Base-by-base conservation (phyloP, 2,329 filamentous ascomycete species). In the Sphaerulina vaccinii region DNA sequence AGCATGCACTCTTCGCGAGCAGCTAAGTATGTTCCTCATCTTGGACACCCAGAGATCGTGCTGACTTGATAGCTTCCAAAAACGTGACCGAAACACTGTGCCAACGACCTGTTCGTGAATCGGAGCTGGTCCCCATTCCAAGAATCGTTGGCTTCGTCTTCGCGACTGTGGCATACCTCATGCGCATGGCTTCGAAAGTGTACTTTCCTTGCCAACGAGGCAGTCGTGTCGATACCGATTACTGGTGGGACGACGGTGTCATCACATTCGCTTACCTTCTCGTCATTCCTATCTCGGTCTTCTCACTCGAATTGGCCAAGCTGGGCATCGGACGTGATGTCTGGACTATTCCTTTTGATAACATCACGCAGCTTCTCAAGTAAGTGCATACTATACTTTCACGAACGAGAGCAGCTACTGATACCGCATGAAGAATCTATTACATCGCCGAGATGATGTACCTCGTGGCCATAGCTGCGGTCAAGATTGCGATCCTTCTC, bases 171-270 rank as follows among this genome's bases (percentile, higher is more conserved):
- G 50, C 50, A n/a, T 52, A 38, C 38, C 15, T 39, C 9, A 27
- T 53, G 19, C 51, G 51, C 15, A 53, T 53, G 29, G 44, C 45
- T 8, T 44, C 44, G 5, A 53, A 53, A 22, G 19, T 53, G 4
- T 35, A 37, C 16, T 36, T 53, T 8, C 51, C 45, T 10, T 53
- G 51, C 27, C 45, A 52, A 13, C 46, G 41, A 49, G 49, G 43
- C 24, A 40, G 46, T 16, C 49, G 54, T n/a, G 39, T 55, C 13
- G 49, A 55, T 40, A 36, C 46, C 9, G 48, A 56, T n/a, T 38
- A 53, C 15, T 57, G 54, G 52, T 59, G 54, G 54, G 57, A 59
- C 21, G 55, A 59, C 40, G 22, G 39, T 8, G 43, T 48, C 16
- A 55, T 57, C 3, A 51, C 33, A 8, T 15, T 55, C 32, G 57